Evolutionary conservation across 345 rosid genomes (phyloP).

Genomic region (Eucalyptus urophylla): DNA sequence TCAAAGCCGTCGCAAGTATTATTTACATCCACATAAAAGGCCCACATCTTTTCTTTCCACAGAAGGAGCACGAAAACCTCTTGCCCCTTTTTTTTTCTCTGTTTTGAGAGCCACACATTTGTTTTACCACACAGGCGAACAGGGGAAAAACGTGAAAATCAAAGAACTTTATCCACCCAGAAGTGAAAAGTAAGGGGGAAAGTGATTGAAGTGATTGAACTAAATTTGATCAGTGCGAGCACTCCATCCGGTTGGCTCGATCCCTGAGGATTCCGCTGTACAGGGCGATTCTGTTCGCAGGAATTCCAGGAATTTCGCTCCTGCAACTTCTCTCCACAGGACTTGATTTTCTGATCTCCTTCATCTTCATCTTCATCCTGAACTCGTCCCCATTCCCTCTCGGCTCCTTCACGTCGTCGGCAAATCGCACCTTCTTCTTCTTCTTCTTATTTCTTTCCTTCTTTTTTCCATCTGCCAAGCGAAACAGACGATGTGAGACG

Average conservation of each 20-base stretch:
- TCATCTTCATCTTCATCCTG: not conserved
- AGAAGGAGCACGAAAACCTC: not conserved
- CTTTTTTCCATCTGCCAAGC: slow-evolving; percentile 24
- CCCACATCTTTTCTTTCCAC: not conserved
- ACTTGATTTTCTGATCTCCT: not conserved
- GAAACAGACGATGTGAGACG: not conserved
- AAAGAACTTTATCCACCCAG: not conserved
- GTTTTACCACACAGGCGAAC: not conserved
- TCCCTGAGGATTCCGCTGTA: slow-evolving; percentile 1
- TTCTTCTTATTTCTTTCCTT: slow-evolving; percentile 30
- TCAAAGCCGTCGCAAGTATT: not conserved
- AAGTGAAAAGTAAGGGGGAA: not conserved
- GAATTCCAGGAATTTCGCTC: not conserved
- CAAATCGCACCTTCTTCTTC: slow-evolving; percentile 38
- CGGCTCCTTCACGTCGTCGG: slow-evolving; percentile 62
- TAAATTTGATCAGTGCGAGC: not conserved
- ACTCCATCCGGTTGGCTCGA: slow-evolving; percentile 1
- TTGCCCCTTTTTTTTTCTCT: not conserved
- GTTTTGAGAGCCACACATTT: not conserved
- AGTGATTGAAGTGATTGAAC: not conserved
- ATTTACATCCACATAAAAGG: not conserved
- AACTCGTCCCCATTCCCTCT: not conserved
- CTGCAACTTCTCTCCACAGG: not conserved
- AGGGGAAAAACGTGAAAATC: not conserved
- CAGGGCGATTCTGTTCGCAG: not conserved